Evolutionary conservation across 2,329 filamentous ascomycete species (phyloP).

Genomic region (Paecilomyces dactylethromorphus): DNA sequence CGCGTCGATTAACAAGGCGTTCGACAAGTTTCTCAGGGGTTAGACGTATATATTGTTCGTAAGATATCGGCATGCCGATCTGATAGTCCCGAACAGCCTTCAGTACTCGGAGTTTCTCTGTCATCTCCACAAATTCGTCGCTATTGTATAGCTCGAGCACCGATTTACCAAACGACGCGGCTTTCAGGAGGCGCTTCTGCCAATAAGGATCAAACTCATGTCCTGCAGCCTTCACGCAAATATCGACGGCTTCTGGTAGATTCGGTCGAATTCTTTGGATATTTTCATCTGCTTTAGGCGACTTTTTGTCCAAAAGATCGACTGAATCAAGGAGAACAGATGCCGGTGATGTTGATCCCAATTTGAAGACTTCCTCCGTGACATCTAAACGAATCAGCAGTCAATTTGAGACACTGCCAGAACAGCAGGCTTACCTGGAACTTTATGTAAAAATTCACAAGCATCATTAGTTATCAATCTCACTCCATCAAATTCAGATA

Average conservation of each 20-base stretch:
- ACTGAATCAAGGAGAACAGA: conserved; percentile 92
- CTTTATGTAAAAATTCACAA: conserved; percentile 96
- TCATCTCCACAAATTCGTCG: conserved; percentile 98
- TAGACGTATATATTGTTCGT: conserved; percentile 86
- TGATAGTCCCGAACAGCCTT: conserved; percentile 91
- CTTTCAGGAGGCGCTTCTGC: conserved; percentile 94
- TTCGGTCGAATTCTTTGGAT: conserved; percentile 87
- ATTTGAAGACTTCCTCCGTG: conserved; percentile 80
- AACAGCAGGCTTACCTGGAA: conserved; percentile 51
- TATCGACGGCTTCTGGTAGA: conserved; percentile 87
- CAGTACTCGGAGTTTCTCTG: conserved; percentile 82
- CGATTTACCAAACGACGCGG: conserved; percentile 95
- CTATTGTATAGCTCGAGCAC: conserved; percentile 96
- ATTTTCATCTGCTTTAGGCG: conserved; percentile 94
- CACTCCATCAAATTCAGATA: conserved; percentile 85
- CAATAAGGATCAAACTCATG: conserved; percentile 84
- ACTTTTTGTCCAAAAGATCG: conserved; percentile 83
- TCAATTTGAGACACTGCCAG: neutral
- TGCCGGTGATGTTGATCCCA: conserved; percentile 80
- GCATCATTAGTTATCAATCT: conserved; percentile 83
- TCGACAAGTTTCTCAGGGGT: conserved; percentile 84
- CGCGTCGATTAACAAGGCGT: conserved; percentile 77
- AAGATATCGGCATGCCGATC: conserved; percentile 81
- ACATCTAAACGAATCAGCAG: conserved; percentile 44
- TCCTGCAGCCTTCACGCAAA: conserved; percentile 86